phyloP scores from a whole-genome alignment of 2,329 filamentous ascomycete genomes.

The Colletotrichum euphorbiae region DNA sequence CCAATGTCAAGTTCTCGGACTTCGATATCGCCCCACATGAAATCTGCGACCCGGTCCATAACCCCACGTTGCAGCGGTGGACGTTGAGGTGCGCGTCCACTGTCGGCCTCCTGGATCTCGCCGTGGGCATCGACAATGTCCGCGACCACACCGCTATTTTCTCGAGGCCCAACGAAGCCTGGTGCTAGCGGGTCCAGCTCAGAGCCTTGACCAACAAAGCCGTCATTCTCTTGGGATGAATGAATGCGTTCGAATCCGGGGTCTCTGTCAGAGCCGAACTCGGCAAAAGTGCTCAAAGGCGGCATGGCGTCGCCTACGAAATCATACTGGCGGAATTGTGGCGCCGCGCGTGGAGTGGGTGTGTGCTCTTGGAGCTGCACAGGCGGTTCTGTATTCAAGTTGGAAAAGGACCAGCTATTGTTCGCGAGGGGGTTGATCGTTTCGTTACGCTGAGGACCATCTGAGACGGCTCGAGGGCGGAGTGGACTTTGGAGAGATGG shows the following conservation, averaged over 20 bases:
- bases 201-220: background rate
- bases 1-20: slow-evolving; percentile 45
- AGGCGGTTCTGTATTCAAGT: slow-evolving; percentile 47
- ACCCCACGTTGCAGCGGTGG: slow-evolving; percentile 49
- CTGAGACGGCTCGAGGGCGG: slow-evolving; percentile 67
- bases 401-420: slow-evolving; percentile 71
- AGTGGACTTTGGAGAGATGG: slow-evolving; percentile 39
- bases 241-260: background rate
- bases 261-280: slow-evolving; percentile 19
- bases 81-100: slow-evolving; percentile 29
- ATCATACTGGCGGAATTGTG: background rate
- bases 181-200: background rate
- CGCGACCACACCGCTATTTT: background rate
- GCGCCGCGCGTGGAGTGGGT: background rate
- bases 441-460: slow-evolving; percentile 61
- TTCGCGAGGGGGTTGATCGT: slow-evolving; percentile 65
- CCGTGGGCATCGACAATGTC: slow-evolving; percentile 11
- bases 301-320: slow-evolving; percentile 7
- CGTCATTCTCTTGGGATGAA: background rate
- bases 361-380: slow-evolving; percentile 10
- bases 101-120: slow-evolving; percentile 23
- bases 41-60: slow-evolving; percentile 62
- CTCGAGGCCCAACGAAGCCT: background rate
- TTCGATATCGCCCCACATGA: slow-evolving; percentile 71
- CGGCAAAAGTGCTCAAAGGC: slow-evolving; percentile 17